phyloP scores from a whole-genome alignment of 2,329 filamentous ascomycete genomes.

The Torrubiellomyces zombiae region DNA sequence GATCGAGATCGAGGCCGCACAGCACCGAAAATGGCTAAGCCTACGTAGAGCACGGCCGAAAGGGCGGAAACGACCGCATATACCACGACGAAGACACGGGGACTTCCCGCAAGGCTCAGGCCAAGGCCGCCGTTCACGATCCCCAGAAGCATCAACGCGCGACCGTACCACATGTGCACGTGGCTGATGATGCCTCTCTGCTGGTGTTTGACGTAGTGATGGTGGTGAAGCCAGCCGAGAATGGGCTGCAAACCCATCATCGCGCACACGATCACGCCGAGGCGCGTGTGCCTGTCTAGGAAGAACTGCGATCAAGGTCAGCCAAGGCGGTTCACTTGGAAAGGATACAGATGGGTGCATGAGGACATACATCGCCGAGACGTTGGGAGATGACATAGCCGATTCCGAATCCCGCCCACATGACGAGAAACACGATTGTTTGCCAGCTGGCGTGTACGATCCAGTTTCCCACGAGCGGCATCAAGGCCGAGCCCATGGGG shows the following conservation, averaged over 20 bases:
- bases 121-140: slow-evolving; percentile 49
- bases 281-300: slow-evolving; percentile 31
- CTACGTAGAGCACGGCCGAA: slow-evolving; percentile 27
- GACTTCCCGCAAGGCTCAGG: slow-evolving; percentile 28
- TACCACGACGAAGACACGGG: slow-evolving; percentile 26
- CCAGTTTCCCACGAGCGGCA: slow-evolving; percentile 42
- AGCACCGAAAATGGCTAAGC: too few species aligned
- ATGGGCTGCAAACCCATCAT: slow-evolving; percentile 41
- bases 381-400: slow-evolving; percentile 32
- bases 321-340: too few species aligned
- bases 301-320: too few species aligned
- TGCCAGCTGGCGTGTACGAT: slow-evolving; percentile 41
- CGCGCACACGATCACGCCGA: slow-evolving; percentile 37
- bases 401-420: slow-evolving; percentile 44
- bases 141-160: slow-evolving; percentile 38
- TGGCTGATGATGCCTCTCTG: slow-evolving; percentile 34
- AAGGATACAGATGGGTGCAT: neutral
- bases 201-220: slow-evolving; percentile 29
- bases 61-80: slow-evolving; percentile 40
- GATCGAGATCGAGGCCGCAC: too few species aligned
- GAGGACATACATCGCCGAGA: slow-evolving; percentile 23
- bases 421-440: slow-evolving; percentile 31
- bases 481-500: slow-evolving; percentile 41
- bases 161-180: slow-evolving; percentile 46
- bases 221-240: slow-evolving; percentile 41